phyloP scores from a whole-genome alignment of 352 stramenopile genomes.

The Phytopythium cucurbitacearum region DNA sequence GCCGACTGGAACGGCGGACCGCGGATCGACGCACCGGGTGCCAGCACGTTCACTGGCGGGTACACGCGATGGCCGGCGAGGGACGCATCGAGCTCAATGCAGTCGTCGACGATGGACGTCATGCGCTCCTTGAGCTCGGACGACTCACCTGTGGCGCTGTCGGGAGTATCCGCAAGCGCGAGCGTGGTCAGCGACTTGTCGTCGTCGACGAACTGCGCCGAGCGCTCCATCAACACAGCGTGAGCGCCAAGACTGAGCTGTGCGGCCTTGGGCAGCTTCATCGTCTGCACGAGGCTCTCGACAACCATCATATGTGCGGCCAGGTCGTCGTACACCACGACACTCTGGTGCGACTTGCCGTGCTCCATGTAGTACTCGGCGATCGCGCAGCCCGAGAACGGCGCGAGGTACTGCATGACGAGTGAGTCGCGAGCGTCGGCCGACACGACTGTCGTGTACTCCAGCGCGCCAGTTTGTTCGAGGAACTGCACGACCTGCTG shows the following conservation, averaged over 20 bases:
- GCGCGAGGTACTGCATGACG: slow-evolving; percentile 76
- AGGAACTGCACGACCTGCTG: slow-evolving; percentile 65
- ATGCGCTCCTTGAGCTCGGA: slow-evolving; percentile 65
- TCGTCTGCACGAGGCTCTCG: slow-evolving; percentile 66
- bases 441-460: slow-evolving; percentile 65
- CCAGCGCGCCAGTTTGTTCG: slow-evolving; percentile 29
- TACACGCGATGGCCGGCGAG: slow-evolving; percentile 54
- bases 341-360: slow-evolving; percentile 37
- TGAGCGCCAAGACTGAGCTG: slow-evolving; percentile 66
- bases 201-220: slow-evolving; percentile 48
- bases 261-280: slow-evolving; percentile 54
- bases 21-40: slow-evolving; percentile 55
- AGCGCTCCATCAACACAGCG: slow-evolving; percentile 74
- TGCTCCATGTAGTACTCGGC: slow-evolving; percentile 68
- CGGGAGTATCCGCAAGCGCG: slow-evolving; percentile 59
- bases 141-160: slow-evolving; percentile 33
- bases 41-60: slow-evolving; percentile 64
- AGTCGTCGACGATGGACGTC: slow-evolving; percentile 71
- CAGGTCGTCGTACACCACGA: slow-evolving; percentile 81
- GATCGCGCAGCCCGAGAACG: slow-evolving; percentile 73
- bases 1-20: slow-evolving; percentile 76
- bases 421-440: slow-evolving; percentile 60
- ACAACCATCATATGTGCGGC: slow-evolving; percentile 69
- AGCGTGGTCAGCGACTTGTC: slow-evolving; percentile 60
- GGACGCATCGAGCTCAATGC: slow-evolving; percentile 41